phyloP scores from a whole-genome alignment of 2,329 filamentous ascomycete species.

The Ophiostoma sp. region DNA sequence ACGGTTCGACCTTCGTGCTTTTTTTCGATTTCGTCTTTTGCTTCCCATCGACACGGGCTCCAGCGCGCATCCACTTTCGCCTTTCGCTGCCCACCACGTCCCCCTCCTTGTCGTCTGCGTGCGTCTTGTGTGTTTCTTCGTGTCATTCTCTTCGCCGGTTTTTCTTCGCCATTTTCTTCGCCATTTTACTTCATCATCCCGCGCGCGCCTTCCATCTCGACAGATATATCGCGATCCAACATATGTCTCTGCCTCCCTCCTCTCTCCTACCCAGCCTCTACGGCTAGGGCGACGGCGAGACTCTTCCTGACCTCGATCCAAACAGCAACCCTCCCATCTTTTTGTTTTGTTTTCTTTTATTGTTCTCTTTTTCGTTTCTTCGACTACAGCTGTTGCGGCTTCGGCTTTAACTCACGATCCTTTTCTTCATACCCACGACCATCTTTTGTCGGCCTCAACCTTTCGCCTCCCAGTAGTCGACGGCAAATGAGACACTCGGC shows the following conservation, averaged over 20 bases:
- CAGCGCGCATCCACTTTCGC: constrained; percentile 8
- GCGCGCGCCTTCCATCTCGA: background rate
- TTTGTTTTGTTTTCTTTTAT: no score
- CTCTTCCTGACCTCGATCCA: constrained; percentile 13
- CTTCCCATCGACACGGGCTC: constrained; percentile 2
- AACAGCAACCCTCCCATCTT: constrained; percentile 24
- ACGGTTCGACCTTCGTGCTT: background rate
- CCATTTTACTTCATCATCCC: background rate
- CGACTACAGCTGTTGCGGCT: background rate
- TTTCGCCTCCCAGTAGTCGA: background rate
- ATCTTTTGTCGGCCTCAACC: background rate
- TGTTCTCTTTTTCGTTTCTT: background rate
- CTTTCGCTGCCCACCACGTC: background rate
- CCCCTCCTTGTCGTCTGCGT: background rate
- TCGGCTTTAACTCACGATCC: background rate
- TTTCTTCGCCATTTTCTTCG: background rate
- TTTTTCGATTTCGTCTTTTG: background rate
- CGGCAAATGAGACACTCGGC: background rate
- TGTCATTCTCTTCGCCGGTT: background rate
- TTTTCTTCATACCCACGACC: background rate
- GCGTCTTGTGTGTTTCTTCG: no score
- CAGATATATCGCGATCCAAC: constrained; percentile 9
- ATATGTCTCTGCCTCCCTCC: constrained; percentile 24
- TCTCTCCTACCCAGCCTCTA: constrained; percentile 27
- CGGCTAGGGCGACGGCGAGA: constrained; percentile 26